Percentiles rank a stretch among this genome's conserved stretches.
These are phyloP conservation scores for Phylloporus rhodoxanthus DNA, from an alignment of 768 basidiomycete species.

Conservation along the genomic window DNA sequence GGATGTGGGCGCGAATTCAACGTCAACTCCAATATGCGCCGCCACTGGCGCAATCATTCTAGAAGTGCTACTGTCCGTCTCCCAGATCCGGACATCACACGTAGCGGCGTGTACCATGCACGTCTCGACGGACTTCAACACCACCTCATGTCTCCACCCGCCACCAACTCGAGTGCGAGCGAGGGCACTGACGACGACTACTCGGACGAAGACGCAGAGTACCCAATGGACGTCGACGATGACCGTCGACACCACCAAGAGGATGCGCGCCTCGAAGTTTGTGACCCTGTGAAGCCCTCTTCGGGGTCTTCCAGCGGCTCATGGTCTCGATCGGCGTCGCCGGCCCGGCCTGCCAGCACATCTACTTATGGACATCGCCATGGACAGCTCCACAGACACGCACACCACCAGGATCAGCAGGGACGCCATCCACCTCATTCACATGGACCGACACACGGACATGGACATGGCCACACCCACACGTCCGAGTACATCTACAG, in stretches of 20 bases:
- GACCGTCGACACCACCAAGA: neutral
- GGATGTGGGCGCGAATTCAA: constrained; percentile 75
- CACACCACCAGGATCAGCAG: constrained; percentile 16
- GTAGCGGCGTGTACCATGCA: constrained; percentile 9
- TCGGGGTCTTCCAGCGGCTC: constrained; percentile 16
- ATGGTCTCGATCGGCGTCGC: constrained; percentile 26
- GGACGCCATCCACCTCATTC: constrained; percentile 5
- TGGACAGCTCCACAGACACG: constrained; percentile 12
- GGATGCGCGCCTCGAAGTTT: neutral
- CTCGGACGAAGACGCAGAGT: constrained; percentile 21
- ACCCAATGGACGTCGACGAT: constrained; percentile 21
- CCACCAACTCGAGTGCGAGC: constrained; percentile 26
- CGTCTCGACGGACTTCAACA: neutral
- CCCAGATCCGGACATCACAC: constrained; percentile 16
- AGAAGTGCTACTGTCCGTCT: constrained; percentile 21
- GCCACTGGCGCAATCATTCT: constrained; percentile 68
- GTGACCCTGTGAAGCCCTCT: neutral
- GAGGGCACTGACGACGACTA: constrained; percentile 14
- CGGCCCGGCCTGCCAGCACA: constrained; percentile 11
- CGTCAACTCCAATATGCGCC: constrained; percentile 80
- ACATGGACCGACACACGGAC: neutral
- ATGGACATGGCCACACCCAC: neutral
- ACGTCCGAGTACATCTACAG: constrained; percentile 22
- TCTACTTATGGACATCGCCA: neutral
- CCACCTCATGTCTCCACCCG: constrained; percentile 26